These are phyloP conservation scores for Aquilaria malaccensis DNA, from an alignment of 345 rosid species.

Conservation along the genomic window DNA sequence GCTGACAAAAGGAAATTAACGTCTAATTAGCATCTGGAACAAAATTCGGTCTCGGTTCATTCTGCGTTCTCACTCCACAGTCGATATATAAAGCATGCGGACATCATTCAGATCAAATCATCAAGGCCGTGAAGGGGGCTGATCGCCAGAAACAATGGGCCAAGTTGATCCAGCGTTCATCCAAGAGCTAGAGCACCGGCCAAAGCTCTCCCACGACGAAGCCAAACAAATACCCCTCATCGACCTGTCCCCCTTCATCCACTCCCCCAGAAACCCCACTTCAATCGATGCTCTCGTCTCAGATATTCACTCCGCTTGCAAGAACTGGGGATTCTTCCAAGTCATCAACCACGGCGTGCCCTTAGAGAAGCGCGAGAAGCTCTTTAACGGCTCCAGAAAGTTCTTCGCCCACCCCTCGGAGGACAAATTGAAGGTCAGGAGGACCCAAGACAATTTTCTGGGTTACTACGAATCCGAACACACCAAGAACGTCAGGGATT, in stretches of 20 bases:
- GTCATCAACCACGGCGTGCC: slow-evolving; percentile 77
- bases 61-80: background rate
- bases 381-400: slow-evolving; percentile 29
- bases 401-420: slow-evolving; percentile 46
- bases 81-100: background rate
- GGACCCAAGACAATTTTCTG: slow-evolving; percentile 64
- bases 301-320: slow-evolving; percentile 49
- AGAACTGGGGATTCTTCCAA: slow-evolving; percentile 79
- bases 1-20: too few species aligned
- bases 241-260: slow-evolving; percentile 33
- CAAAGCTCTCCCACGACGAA: slow-evolving; percentile 17
- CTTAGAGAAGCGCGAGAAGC: slow-evolving; percentile 21
- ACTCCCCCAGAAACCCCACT: slow-evolving; percentile 6
- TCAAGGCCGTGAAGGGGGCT: too few species aligned
- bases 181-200: slow-evolving; percentile 45
- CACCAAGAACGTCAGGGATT: slow-evolving; percentile 81
- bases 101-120: too few species aligned
- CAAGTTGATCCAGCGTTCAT: slow-evolving; percentile 41
- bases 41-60: background rate
- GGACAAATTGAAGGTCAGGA: slow-evolving; percentile 55
- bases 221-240: slow-evolving; percentile 49
- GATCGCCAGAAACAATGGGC: slow-evolving; percentile 26
- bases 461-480: slow-evolving; percentile 75
- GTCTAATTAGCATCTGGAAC: background rate
- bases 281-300: slow-evolving; percentile 21